Conservation (phyloP, 2,329 filamentous ascomycete genomes). For the Ophiocordyceps sinensis region DNA sequence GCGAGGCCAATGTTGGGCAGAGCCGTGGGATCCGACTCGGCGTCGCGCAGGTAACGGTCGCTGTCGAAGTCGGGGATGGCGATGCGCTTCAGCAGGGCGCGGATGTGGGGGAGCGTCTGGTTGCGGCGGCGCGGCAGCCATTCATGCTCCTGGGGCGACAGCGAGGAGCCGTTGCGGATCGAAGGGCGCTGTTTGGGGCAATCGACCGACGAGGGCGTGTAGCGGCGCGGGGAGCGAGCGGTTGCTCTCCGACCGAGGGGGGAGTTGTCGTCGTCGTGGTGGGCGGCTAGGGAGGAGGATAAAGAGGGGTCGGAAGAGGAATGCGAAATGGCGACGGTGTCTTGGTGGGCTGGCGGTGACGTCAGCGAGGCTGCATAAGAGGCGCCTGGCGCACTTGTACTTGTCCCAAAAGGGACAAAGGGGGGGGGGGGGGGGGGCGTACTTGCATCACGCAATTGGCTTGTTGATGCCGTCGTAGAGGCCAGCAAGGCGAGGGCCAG, state of each 20-base stretch:
- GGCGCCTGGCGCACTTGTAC: too few relatives aligned
- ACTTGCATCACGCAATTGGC: neutral
- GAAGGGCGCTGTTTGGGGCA: conserved; percentile 58
- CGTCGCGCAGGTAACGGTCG: conserved; percentile 46
- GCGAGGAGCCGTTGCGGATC: conserved; percentile 43
- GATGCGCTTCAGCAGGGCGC: conserved; percentile 53
- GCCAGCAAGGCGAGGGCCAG: neutral
- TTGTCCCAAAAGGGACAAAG: neutral
- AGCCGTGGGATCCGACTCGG: conserved; percentile 14
- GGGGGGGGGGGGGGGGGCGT: neutral
- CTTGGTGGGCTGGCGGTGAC: neutral
- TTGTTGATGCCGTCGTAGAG: neutral
- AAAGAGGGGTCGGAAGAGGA: neutral
- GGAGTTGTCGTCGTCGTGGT: neutral
- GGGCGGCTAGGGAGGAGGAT: neutral
- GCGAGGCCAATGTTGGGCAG: conserved; percentile 56
- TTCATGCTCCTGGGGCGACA: conserved; percentile 55
- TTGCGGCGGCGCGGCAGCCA: conserved; percentile 63
- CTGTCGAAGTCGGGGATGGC: conserved; percentile 69
- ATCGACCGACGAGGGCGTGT: conserved; percentile 51
- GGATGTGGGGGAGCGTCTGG: conserved; percentile 63
- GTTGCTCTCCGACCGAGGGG: conserved; percentile 4
- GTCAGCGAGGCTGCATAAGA: neutral
- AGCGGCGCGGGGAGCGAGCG: conserved; percentile 33
- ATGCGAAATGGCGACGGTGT: too few relatives aligned